A percentile compares a stretch with the other conserved stretches of the same genome.
These are phyloP conservation scores for Hanseniaspora gamundiae DNA, from an alignment of 1,139 yeast genomes.

Conservation along the genomic window DNA sequence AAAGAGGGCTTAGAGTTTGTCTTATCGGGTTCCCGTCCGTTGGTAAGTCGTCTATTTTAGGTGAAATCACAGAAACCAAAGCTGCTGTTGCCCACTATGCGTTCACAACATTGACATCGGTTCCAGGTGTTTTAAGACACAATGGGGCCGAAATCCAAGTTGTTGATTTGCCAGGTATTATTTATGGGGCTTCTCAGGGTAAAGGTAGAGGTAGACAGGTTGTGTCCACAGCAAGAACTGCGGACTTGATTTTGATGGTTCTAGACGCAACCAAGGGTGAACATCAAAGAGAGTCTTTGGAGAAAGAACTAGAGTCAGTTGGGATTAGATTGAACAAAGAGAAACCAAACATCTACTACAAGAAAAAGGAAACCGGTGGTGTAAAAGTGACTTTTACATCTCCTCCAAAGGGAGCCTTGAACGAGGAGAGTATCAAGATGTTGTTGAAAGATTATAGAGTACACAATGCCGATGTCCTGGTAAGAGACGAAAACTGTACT, in stretches of 20 bases:
- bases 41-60: conserved; percentile 84
- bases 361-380: conserved; percentile 82
- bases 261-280: conserved; percentile 90
- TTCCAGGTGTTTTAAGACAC: conserved; percentile 88
- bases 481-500: conserved; percentile 80
- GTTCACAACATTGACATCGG: conserved; percentile 91
- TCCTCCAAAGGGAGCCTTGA: conserved; percentile 57
- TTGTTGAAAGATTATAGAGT: conserved; percentile 78
- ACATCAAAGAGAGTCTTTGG: conserved; percentile 78
- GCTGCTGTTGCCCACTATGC: conserved; percentile 93
- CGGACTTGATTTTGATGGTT: conserved; percentile 86
- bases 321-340: conserved; percentile 80
- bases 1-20: conserved; percentile 92
- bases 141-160: conserved; percentile 96
- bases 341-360: conserved; percentile 71
- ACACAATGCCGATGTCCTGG: conserved; percentile 85
- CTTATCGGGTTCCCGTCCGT: conserved; percentile 96
- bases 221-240: conserved; percentile 89
- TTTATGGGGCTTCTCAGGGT: conserved; percentile 94
- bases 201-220: conserved; percentile 97
- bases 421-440: conserved; percentile 67
- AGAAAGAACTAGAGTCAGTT: conserved; percentile 82
- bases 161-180: conserved; percentile 93
- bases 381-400: conserved; percentile 68
- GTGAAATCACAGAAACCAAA: conserved; percentile 82